phyloP scores from a whole-genome alignment of 2,329 filamentous ascomycete species.

The Microdochium trichocladiopsis region DNA sequence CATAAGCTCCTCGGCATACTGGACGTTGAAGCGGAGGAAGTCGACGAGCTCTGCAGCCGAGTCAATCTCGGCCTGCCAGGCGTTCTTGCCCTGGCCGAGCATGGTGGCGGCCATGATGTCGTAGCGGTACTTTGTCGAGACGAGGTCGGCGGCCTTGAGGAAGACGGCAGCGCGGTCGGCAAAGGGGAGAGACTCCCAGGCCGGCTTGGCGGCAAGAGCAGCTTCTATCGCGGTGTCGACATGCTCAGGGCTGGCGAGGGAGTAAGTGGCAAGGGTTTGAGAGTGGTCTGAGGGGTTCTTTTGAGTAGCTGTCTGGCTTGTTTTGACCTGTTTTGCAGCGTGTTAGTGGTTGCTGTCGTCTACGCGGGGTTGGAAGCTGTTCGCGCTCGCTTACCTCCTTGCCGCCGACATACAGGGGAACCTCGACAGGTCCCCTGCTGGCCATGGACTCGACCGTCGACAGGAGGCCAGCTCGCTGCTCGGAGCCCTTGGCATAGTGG shows the following conservation, averaged over 20 bases:
- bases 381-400: conserved; percentile 53
- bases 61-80: conserved; percentile 99
- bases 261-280: conserved; percentile 73
- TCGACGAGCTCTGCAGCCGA: conserved; percentile 87
- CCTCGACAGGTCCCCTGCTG: conserved; percentile 62
- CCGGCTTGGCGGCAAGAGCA: conserved; percentile 76
- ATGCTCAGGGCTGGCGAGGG: conserved; percentile 69
- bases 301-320: conserved; percentile 60
- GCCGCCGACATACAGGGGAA: conserved; percentile 79
- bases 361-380: neutral
- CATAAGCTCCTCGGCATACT: conserved; percentile 89
- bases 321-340: conserved; percentile 48
- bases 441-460: conserved; percentile 66
- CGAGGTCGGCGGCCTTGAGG: conserved; percentile 88
- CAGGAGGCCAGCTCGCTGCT: conserved; percentile 69
- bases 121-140: conserved; percentile 89
- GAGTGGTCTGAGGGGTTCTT: conserved; percentile 77
- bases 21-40: conserved; percentile 90
- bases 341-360: neutral
- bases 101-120: conserved; percentile 95
- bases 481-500: conserved; percentile 79
- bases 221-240: conserved; percentile 75
- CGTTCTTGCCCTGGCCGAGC: conserved; percentile 95
- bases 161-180: conserved; percentile 88
- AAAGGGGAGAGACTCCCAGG: conserved; percentile 84